Evolutionary conservation across 1,284 basidiomycete species (phyloP).

Genomic region (Leccinum griseonigrum): DNA sequence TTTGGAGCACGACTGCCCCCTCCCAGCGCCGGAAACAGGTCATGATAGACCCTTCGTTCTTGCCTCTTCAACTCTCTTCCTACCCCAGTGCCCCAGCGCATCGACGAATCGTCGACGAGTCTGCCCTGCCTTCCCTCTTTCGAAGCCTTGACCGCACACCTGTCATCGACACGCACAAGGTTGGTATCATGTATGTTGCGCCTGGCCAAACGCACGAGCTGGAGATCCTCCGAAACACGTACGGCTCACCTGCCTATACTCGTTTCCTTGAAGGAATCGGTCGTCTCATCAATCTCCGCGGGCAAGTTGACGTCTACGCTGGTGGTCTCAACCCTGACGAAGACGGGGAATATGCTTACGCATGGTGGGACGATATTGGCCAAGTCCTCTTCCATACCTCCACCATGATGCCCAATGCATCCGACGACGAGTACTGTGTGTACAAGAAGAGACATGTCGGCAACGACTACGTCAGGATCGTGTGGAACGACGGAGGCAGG

Average conservation of each 20-base stretch:
- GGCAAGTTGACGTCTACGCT: conserved; percentile 91
- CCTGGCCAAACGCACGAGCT: conserved; percentile 84
- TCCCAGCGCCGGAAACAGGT: conserved; percentile 87
- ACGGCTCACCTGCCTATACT: conserved; percentile 94
- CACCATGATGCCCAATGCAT: conserved; percentile 92
- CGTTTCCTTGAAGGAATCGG: conserved; percentile 91
- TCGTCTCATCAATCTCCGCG: conserved; percentile 85
- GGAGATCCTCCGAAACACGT: conserved; percentile 88
- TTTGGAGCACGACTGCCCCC: conserved; percentile 82
- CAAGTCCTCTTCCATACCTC: conserved; percentile 96
- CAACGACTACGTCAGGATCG: conserved; percentile 92
- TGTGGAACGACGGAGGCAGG: conserved; percentile 94
- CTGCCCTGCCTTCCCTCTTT: conserved; percentile 54
- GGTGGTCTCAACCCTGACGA: conserved; percentile 88
- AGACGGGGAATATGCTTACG: conserved; percentile 94
- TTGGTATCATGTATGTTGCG: conserved; percentile 95
- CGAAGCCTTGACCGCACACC: conserved; percentile 82
- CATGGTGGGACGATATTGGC: conserved; percentile 98
- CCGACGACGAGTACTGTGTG: conserved; percentile 65
- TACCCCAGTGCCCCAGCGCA: conserved; percentile 55
- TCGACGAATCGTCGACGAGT: conserved; percentile 57
- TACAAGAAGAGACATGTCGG: conserved; percentile 93
- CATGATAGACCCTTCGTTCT: conserved; percentile 82
- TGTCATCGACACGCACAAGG: conserved; percentile 97
- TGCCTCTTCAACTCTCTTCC: conserved; percentile 84